A percentile compares a stretch with the other conserved stretches of the same genome.
phyloP scores from a whole-genome alignment of 192 early-diverging fungal genomes.

The Coemansia sp. region DNA sequence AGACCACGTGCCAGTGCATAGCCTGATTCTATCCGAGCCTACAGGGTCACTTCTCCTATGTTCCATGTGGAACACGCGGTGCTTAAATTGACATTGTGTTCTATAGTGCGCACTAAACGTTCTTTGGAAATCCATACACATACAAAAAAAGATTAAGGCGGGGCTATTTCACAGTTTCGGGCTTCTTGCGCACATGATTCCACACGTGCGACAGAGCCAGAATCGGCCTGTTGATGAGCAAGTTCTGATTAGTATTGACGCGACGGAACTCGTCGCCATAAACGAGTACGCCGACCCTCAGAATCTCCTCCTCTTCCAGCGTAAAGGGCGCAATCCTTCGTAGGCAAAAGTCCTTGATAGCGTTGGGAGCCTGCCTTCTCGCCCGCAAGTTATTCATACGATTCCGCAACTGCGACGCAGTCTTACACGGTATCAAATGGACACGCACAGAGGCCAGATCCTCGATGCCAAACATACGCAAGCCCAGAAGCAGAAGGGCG shows the following conservation, averaged over 20 bases:
- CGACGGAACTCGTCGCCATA: conserved; percentile 54
- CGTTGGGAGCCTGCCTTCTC: conserved; percentile 37
- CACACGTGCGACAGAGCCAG: conserved; percentile 52
- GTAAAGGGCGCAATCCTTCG: conserved; percentile 53
- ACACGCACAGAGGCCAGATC: conserved; percentile 52
- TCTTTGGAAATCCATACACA: not conserved
- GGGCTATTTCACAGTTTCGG: not conserved
- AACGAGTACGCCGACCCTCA: conserved; percentile 43
- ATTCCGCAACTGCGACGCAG: conserved; percentile 56
- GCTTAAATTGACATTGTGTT: conserved; percentile 8
- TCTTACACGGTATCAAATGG: conserved; percentile 58
- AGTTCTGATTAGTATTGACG: conserved; percentile 29
- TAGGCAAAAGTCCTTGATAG: conserved; percentile 55
- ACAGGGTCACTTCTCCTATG: not conserved
- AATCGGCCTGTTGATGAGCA: conserved; percentile 46
- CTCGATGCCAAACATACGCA: conserved; percentile 56
- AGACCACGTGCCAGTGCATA: not conserved
- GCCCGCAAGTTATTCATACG: conserved; percentile 54
- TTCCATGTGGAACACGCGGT: not conserved
- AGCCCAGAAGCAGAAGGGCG: conserved; percentile 39
- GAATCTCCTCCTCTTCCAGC: conserved; percentile 56
- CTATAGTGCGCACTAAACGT: not conserved
- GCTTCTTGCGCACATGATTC: conserved; percentile 29
- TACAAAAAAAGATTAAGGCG: not conserved
- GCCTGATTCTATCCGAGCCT: not conserved